These are phyloP conservation scores for Botrytis sinoallii DNA, from an alignment of 2,329 filamentous ascomycete genomes.

Conservation along the genomic window DNA sequence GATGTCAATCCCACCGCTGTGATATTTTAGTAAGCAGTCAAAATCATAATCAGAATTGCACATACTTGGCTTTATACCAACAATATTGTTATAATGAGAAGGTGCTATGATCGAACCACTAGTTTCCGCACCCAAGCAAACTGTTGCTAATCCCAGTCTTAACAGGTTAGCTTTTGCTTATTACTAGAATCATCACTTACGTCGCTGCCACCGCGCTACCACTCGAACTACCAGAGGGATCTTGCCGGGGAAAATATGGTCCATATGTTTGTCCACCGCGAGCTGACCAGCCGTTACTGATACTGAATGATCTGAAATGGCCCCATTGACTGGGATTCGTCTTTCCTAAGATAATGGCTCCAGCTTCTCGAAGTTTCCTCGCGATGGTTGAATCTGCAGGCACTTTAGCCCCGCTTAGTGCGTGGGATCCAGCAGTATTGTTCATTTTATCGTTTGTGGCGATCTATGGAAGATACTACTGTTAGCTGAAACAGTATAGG, in stretches of 20 bases:
- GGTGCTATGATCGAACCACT: conserved; percentile 17
- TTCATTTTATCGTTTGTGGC: conserved; percentile 46
- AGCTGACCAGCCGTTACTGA: conserved; percentile 61
- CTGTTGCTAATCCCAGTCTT: conserved; percentile 38
- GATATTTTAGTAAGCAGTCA: neutral
- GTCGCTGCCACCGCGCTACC: conserved; percentile 44
- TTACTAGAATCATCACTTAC: neutral
- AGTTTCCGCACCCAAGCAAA: conserved; percentile 44
- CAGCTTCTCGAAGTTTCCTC: conserved; percentile 21
- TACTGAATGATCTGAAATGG: conserved; percentile 54
- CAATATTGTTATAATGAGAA: conserved; percentile 14
- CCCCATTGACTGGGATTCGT: conserved; percentile 51
- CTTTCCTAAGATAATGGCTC: conserved; percentile 26
- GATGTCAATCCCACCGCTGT: conserved; percentile 39
- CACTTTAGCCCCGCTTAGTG: conserved; percentile 5
- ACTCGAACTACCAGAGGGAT: conserved; percentile 46
- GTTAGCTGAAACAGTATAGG: neutral
- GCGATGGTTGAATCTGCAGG: conserved; percentile 20
- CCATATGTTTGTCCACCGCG: conserved; percentile 58
- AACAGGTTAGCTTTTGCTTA: neutral
- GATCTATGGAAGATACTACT: neutral
- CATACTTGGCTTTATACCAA: conserved; percentile 21
- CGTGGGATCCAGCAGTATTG: conserved; percentile 32
- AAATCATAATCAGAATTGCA: neutral
- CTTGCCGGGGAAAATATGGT: conserved; percentile 37